A percentile compares a stretch with the other conserved stretches of the same genome.
phyloP scores from a whole-genome alignment of 2,329 filamentous ascomycete species.

The Trichophyton rubrum region DNA sequence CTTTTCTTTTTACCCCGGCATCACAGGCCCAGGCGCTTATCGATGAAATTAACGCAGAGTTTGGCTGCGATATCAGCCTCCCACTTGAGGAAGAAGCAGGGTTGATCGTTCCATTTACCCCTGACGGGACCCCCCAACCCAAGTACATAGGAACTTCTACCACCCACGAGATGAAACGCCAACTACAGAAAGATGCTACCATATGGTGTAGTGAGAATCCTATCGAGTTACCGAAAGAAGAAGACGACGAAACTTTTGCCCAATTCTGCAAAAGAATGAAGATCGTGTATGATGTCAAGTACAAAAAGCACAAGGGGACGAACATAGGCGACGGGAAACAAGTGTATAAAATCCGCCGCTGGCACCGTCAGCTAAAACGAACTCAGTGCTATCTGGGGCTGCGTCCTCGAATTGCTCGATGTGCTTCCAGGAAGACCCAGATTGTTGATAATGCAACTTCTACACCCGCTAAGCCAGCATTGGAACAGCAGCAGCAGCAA shows the following conservation, averaged over 20 bases:
- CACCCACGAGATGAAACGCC: conserved; percentile 33
- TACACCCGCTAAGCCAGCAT: conserved; percentile 10
- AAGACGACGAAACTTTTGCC: conserved; percentile 26
- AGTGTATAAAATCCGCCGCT: conserved; percentile 39
- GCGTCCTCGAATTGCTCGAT: conserved; percentile 28
- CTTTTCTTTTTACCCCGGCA: conserved; percentile 56
- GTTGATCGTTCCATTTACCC: conserved; percentile 51
- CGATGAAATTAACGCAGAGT: conserved; percentile 46
- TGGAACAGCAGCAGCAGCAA: conserved; percentile 13
- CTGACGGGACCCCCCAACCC: conserved; percentile 50
- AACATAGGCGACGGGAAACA: conserved; percentile 42
- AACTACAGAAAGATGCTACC: conserved; percentile 21
- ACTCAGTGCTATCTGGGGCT: conserved; percentile 61
- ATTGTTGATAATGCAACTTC: neutral
- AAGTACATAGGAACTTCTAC: conserved; percentile 51
- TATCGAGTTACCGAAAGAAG: too few relatives aligned
- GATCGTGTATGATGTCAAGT: conserved; percentile 38
- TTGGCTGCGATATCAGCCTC: conserved; percentile 44
- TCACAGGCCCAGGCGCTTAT: conserved; percentile 55
- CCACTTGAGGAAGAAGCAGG: conserved; percentile 42
- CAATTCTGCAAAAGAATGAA: conserved; percentile 45
- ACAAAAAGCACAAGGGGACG: conserved; percentile 36
- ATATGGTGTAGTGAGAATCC: conserved; percentile 8
- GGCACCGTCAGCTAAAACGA: conserved; percentile 47
- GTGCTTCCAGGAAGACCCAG: neutral